phyloP scores from a whole-genome alignment of 805 yeast species.

The Scheffersomyces coipomensis region DNA sequence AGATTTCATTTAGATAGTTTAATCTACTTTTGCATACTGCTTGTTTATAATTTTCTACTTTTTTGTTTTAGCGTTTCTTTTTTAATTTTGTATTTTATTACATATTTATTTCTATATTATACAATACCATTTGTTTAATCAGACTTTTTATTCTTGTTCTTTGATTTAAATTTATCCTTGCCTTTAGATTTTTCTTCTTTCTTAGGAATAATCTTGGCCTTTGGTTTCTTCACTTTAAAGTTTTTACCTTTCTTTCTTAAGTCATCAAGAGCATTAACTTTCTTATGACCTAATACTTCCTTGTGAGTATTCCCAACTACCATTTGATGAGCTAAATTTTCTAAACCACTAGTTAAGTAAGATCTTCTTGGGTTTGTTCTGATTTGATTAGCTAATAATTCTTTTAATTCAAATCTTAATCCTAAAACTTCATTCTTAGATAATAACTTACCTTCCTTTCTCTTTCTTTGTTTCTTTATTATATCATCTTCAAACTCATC shows the following conservation, averaged over 20 bases:
- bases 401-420: conserved; percentile 51
- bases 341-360: conserved; percentile 76
- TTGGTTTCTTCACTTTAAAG: conserved; percentile 7
- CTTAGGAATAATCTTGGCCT: conserved; percentile 5
- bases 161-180: conserved; percentile 1
- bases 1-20: conserved; percentile 34
- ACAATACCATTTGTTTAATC: neutral
- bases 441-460: conserved; percentile 39
- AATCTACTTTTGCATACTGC: conserved; percentile 1
- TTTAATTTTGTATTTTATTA: neutral
- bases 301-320: conserved; percentile 66
- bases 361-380: conserved; percentile 66
- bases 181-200: conserved; percentile 1
- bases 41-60: neutral
- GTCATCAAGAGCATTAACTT: conserved; percentile 65
- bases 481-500: conserved; percentile 64
- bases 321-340: conserved; percentile 75
- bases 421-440: conserved; percentile 47
- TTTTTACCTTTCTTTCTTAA: conserved; percentile 27
- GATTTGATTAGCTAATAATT: conserved; percentile 50
- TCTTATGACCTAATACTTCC: conserved; percentile 67
- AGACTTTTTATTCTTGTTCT: neutral
- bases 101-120: neutral
- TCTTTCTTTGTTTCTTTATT: conserved; percentile 59
- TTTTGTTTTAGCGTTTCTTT: neutral